Evolutionary conservation across 1,284 basidiomycete species (phyloP).

Genomic region (Leccinum angustisporum): DNA sequence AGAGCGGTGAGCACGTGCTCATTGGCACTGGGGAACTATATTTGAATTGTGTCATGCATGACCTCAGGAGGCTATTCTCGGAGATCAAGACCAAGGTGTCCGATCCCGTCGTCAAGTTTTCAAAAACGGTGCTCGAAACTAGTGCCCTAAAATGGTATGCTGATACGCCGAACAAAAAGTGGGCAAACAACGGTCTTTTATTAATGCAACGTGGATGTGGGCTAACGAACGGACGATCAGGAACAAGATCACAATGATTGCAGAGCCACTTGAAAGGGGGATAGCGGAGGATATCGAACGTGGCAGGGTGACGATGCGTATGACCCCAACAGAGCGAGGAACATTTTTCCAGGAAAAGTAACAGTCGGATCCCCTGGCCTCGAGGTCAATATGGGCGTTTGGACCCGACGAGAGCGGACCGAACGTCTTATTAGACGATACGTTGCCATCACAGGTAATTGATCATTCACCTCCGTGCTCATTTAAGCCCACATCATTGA

Average conservation of each 20-base stretch:
- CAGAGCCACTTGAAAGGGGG: slow-evolving; percentile 91
- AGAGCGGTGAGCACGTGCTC: slow-evolving; percentile 96
- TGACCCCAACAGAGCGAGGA: slow-evolving; percentile 91
- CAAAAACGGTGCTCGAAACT: slow-evolving; percentile 98
- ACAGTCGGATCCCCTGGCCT: slow-evolving; percentile 97
- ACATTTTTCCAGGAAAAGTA: slow-evolving; percentile 95
- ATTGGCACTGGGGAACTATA: slow-evolving; percentile 98
- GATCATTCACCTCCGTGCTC: not conserved
- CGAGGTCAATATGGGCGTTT: slow-evolving; percentile 99
- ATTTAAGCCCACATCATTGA: not conserved
- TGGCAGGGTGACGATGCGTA: slow-evolving; percentile 88
- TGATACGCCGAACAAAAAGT: slow-evolving; percentile 99
- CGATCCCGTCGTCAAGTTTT: slow-evolving; percentile 97
- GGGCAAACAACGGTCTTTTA: slow-evolving; percentile 23
- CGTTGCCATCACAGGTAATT: slow-evolving; percentile 85
- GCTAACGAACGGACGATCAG: slow-evolving; percentile 41
- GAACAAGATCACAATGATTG: slow-evolving; percentile 97
- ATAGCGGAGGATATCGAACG: slow-evolving; percentile 93
- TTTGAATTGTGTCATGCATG: slow-evolving; percentile 96
- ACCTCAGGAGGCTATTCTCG: slow-evolving; percentile 87
- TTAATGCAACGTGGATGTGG: slow-evolving; percentile 4
- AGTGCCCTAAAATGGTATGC: slow-evolving; percentile 98
- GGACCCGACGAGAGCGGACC: slow-evolving; percentile 95
- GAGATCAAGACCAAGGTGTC: slow-evolving; percentile 99
- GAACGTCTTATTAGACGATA: slow-evolving; percentile 95